These are phyloP conservation scores for Claviceps paspali DNA, from an alignment of 2,329 filamentous ascomycete genomes.

Conservation along the genomic window DNA sequence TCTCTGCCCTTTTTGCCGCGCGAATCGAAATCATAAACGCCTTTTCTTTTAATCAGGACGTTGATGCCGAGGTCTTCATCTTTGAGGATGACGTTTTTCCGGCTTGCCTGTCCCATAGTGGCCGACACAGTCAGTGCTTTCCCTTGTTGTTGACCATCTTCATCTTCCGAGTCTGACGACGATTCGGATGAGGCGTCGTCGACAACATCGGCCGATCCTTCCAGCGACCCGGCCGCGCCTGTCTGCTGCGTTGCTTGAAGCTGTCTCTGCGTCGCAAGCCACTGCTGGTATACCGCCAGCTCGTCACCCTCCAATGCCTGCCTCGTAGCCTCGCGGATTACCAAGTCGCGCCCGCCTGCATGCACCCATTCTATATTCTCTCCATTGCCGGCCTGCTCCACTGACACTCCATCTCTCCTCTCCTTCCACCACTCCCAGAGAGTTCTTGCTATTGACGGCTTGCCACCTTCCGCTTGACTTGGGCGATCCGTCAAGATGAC, in stretches of 20 bases:
- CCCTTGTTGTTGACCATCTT: conserved; percentile 79
- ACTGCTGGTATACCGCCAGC: conserved; percentile 74
- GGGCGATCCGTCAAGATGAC: conserved; percentile 74
- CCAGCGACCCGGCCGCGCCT: conserved; percentile 50
- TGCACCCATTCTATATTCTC: conserved; percentile 52
- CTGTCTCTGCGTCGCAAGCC: conserved; percentile 75
- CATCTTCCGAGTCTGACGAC: conserved; percentile 74
- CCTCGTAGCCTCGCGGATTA: conserved; percentile 44
- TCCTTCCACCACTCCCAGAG: conserved; percentile 73
- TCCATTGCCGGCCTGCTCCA: conserved; percentile 35
- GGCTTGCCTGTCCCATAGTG: conserved; percentile 65
- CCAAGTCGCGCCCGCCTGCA: conserved; percentile 45
- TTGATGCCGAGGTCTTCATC: conserved; percentile 90
- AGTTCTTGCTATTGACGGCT: conserved; percentile 50
- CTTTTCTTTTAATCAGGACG: conserved; percentile 73
- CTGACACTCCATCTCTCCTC: conserved; percentile 44
- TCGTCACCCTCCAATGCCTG: conserved; percentile 61
- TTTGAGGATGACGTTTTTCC: conserved; percentile 72
- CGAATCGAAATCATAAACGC: conserved; percentile 87
- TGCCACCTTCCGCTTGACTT: conserved; percentile 21
- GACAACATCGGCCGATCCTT: conserved; percentile 55
- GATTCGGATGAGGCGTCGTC: conserved; percentile 80
- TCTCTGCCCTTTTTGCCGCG: conserved; percentile 84
- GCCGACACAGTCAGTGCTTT: conserved; percentile 81
- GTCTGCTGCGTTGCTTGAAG: conserved; percentile 67